Conservation (phyloP, 2,329 filamentous ascomycete species). For the Polytolypa hystricis region DNA sequence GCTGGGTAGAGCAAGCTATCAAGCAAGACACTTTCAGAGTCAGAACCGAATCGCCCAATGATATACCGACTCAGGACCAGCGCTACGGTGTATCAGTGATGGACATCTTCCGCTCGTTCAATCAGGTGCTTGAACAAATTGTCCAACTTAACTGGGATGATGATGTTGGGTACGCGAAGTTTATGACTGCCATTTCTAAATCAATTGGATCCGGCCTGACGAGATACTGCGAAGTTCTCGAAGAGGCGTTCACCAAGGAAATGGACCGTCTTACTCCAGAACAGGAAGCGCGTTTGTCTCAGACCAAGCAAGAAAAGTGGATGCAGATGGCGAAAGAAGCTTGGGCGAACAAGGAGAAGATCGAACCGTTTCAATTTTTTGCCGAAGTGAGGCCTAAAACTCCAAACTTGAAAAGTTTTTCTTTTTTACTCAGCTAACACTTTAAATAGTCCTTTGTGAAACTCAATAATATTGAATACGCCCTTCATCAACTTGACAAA, state of each 20-base stretch:
- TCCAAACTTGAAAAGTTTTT: conserved; percentile 7
- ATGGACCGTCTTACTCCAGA: conserved; percentile 88
- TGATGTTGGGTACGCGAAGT: conserved; percentile 84
- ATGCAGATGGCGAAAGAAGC: conserved; percentile 89
- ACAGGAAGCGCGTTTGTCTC: conserved; percentile 65
- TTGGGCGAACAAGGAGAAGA: conserved; percentile 81
- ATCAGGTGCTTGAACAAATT: conserved; percentile 79
- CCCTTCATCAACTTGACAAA: conserved; percentile 81
- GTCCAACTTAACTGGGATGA: conserved; percentile 84
- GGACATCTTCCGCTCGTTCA: conserved; percentile 89
- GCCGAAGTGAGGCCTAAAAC: conserved; percentile 54
- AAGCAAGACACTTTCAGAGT: conserved; percentile 82
- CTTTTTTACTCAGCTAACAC: conserved; percentile 1
- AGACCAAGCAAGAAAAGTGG: conserved; percentile 83
- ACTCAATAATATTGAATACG: conserved; percentile 94
- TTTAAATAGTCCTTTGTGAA: conserved; percentile 76
- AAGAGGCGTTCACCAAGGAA: conserved; percentile 73
- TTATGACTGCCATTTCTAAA: conserved; percentile 88
- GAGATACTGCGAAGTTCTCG: conserved; percentile 82
- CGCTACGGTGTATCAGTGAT: conserved; percentile 88
- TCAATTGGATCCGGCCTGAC: conserved; percentile 73
- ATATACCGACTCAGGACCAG: conserved; percentile 62
- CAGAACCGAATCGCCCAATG: conserved; percentile 51
- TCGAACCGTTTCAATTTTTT: conserved; percentile 95
- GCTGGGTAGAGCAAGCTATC: conserved; percentile 81